phyloP scores from a whole-genome alignment of 176 grass and related monocot species.

The Cymbopogon citratus region DNA sequence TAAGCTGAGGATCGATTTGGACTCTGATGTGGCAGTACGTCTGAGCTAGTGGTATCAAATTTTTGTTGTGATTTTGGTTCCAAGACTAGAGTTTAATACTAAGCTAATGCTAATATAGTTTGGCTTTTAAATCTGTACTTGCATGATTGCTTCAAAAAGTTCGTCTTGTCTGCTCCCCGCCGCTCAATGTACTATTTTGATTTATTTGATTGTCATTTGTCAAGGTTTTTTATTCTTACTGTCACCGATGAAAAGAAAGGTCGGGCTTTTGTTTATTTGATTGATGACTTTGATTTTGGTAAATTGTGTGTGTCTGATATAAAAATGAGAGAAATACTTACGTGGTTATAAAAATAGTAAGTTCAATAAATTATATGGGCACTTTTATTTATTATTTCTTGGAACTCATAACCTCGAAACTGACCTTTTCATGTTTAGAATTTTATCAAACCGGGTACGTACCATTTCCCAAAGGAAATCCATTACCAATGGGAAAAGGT shows the following conservation, averaged over 20 bases:
- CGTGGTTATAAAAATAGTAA: neutral
- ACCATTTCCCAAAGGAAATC: neutral
- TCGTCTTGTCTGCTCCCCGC: neutral
- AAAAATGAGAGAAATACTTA: neutral
- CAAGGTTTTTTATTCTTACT: neutral
- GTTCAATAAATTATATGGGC: neutral
- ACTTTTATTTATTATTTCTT: neutral
- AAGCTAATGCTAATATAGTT: slow-evolving; percentile 48
- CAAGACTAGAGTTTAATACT: slow-evolving; percentile 35
- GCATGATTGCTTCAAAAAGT: neutral
- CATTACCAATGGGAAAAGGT: neutral
- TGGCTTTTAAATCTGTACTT: slow-evolving; percentile 6
- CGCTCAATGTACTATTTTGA: neutral
- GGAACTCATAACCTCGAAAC: neutral
- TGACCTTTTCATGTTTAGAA: no score
- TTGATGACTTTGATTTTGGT: neutral
- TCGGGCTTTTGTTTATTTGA: neutral
- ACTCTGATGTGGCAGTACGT: slow-evolving; percentile 10
- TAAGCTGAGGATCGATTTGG: slow-evolving; percentile 22
- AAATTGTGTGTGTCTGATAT: neutral
- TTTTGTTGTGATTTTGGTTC: slow-evolving; percentile 26
- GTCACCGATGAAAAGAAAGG: neutral
- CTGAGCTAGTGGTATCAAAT: slow-evolving; percentile 11
- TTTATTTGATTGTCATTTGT: neutral
- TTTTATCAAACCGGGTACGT: no score